Evolutionary conservation across 306 rosid species (phyloP), one percentile per base, ranked within the genome.

Genomic region (Boehmeria nivea): DNA sequence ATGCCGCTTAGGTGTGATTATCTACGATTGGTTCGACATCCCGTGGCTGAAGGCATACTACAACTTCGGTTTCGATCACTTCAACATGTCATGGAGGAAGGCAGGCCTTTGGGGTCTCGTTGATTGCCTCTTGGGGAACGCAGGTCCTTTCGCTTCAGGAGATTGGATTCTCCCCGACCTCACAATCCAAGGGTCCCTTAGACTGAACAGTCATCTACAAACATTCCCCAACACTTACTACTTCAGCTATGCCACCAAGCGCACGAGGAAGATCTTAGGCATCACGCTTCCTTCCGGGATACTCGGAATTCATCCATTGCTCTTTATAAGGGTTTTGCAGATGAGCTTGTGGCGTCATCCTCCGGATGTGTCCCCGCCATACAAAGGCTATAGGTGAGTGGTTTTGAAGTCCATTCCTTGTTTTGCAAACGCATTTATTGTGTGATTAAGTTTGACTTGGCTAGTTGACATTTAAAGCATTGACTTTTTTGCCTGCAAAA

Each of bases 101-200:
- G 67, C 75, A 31, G 99, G 99, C 3, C 12, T 93, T 31, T 63
- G 83, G 86, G 99, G 95, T 52, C 89, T 93, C 57, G 60, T 78
- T 50, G 82, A 93, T 51, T 83, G 81, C 66, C 81, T 87, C 39
- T 53, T 83, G 61, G 99, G 99, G 23, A 75, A 83, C 72, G 47
- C 88, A 0, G 96, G 99, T 47, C 96, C 99, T 2, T 87, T 87
- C 60, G 81, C 99, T 40, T 79, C 96, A 9, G 89, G 82, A 2
- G 99, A 93, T 61, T 93, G 99, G 99, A 82, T 93, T 81, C 95
- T 93, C 21, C 96, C 99, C 0, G 96, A 93, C 80, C 96, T 93
- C 34, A 85, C 99, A 36, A 85, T 93, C 59, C 99, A 93, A 75
- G 99, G 99, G n/a, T 73, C 99, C 49, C 50, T 79, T 31, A 66